Evolutionary conservation across 805 yeast genomes (phyloP).

Genomic region (Diddensiella caesifluorescens): DNA sequence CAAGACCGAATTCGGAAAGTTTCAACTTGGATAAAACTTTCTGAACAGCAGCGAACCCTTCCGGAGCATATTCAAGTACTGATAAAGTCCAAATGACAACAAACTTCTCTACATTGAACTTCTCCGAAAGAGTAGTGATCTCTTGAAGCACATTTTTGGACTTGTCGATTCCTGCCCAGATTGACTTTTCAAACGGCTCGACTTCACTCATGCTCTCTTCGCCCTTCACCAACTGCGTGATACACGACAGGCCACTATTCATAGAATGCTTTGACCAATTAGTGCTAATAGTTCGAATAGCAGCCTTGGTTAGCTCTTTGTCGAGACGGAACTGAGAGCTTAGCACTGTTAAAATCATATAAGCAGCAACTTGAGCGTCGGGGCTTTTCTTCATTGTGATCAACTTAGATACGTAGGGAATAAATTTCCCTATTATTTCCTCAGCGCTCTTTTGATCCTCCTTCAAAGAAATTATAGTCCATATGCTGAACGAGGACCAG

Average conservation of each 20-base stretch:
- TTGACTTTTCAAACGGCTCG: conserved; percentile 18
- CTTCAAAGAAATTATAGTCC: conserved; percentile 60
- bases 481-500: conserved; percentile 66
- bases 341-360: conserved; percentile 73
- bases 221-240: conserved; percentile 30
- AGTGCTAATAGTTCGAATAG: conserved; percentile 51
- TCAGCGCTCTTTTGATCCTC: conserved; percentile 33
- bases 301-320: conserved; percentile 49
- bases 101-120: conserved; percentile 37
- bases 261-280: conserved; percentile 36
- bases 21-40: conserved; percentile 19
- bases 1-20: conserved; percentile 18
- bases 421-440: conserved; percentile 32
- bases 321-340: conserved; percentile 66
- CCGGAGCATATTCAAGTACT: conserved; percentile 40
- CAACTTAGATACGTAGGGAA: conserved; percentile 32
- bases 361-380: conserved; percentile 78
- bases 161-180: conserved; percentile 18
- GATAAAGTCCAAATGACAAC: conserved; percentile 42
- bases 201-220: conserved; percentile 16
- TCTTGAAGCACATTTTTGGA: conserved; percentile 23
- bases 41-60: conserved; percentile 17
- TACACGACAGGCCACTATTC: conserved; percentile 30
- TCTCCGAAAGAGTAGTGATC: conserved; percentile 24
- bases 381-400: conserved; percentile 27